These are phyloP conservation scores for Euphorbia schlechtendalii DNA, from an alignment of 441 rosid genomes.

Conservation along the genomic window DNA sequence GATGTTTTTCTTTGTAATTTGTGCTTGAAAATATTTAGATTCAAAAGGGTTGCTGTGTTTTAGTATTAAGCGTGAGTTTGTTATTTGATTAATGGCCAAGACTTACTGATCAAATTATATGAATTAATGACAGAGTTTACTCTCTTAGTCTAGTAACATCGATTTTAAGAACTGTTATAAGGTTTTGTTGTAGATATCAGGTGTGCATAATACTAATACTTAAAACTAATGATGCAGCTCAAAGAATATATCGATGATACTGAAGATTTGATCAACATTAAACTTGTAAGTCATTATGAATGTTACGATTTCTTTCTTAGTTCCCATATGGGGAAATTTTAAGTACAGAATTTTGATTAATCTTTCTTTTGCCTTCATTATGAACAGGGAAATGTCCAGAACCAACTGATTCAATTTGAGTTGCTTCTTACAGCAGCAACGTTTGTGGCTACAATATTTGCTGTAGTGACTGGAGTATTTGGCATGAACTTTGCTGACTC, in stretches of 20 bases:
- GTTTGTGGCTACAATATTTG: constrained; percentile 74
- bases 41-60: constrained; percentile 9
- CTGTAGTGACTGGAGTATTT: constrained; percentile 76
- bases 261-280: constrained; percentile 92
- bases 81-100: neutral
- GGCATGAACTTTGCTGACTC: constrained; percentile 82
- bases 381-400: constrained; percentile 85
- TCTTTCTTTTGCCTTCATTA: constrained; percentile 3
- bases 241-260: constrained; percentile 98
- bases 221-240: constrained; percentile 45
- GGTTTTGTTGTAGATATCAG: neutral
- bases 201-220: constrained; percentile 5
- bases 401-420: constrained; percentile 88
- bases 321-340: constrained; percentile 4
- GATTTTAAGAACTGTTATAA: neutral
- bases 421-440: constrained; percentile 94
- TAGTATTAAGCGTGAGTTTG: neutral
- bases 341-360: neutral
- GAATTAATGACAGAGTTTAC: neutral
- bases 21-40: constrained; percentile 11
- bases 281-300: constrained; percentile 49
- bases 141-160: constrained; percentile 1
- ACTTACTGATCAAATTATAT: neutral
- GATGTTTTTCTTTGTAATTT: constrained; percentile 19
- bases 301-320: neutral